Base-by-base conservation (phyloP, 1,284 basidiomycete species). In the Ustilago lituana region DNA sequence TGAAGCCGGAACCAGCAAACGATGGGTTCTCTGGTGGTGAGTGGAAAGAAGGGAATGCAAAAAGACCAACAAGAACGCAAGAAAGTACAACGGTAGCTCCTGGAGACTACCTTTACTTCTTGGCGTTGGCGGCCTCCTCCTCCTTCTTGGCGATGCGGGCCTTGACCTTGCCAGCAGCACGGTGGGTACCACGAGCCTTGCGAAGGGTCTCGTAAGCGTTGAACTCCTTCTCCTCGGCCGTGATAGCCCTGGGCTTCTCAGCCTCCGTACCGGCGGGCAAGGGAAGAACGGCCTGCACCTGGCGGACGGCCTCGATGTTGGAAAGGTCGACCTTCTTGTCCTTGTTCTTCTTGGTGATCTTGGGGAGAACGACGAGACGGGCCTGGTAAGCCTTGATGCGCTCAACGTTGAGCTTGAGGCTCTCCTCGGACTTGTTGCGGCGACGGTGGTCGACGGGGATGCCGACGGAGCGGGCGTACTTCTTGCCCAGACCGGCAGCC, bases 381-480 rank as follows among this genome's bases (percentile, higher is more conserved):
- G 87, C 85, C 87, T 92, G 92, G 91, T 98, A 98, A 45, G 91
- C 91, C 86, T 92, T 89, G 84, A 99, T 87, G 82, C 95, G 88
- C 85, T 95, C 93, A 57, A 96, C 91, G 85, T 99, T 99, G 83
- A 97, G 82, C 82, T 90, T 88, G 86, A 97, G 93, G 83, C 93
- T 92, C 89, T 98, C 95, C 87, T 96, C 95, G 83, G 91, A 94
- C 86, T 94, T 78, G 87, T 96, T 97, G 84, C 93, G 89, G 87
- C 96, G 90, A 84, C 95, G 88, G 88, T 97, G 94, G 86, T 99
- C 95, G 76, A 98, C 93, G 72, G 93, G 90, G 81, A 99, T 92
- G 70, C 95, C 95, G 80, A 99, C 85, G 79, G 91, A 89, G 69
- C 89, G 88, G 38, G 96, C 96, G 86, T 94, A 90, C 87, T 97